Conservation (phyloP, 192 early-diverging fungal species). For the Coemansia sp. region DNA sequence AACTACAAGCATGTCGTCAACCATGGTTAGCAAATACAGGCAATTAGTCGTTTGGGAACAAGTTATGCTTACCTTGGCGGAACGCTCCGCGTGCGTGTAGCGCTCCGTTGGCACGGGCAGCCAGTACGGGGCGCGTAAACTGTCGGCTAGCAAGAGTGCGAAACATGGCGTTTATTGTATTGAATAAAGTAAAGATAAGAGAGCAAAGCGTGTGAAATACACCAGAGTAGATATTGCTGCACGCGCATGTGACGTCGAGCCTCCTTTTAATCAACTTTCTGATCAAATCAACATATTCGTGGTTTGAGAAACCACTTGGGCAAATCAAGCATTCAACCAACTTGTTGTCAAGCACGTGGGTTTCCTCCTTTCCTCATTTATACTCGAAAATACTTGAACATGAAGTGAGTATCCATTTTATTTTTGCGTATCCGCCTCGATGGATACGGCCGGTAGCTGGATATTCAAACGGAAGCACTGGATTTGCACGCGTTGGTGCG, state of each 20-base stretch:
- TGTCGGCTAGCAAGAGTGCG: slow-evolving; percentile 13
- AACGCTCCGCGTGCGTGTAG: slow-evolving; percentile 11
- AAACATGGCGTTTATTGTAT: slow-evolving; percentile 22
- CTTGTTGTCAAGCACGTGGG: background rate
- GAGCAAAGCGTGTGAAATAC: background rate
- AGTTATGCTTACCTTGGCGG: slow-evolving; percentile 31
- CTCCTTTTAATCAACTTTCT: background rate
- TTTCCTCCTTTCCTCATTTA: slow-evolving; percentile 8
- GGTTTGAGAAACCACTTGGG: background rate
- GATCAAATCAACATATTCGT: slow-evolving; percentile 1
- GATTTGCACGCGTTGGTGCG: no score
- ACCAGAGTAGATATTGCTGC: background rate
- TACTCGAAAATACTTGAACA: background rate
- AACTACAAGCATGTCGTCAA: slow-evolving; percentile 20
- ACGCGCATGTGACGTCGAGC: slow-evolving; percentile 11
- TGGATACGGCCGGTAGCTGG: background rate
- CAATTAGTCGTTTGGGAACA: background rate
- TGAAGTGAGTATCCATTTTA: slow-evolving; percentile 25
- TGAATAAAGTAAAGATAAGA: slow-evolving; percentile 1
- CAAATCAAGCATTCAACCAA: background rate
- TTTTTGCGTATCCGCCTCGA: background rate
- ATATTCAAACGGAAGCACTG: no score
- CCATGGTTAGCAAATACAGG: slow-evolving; percentile 2
- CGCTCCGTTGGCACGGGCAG: background rate
- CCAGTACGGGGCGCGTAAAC: slow-evolving; percentile 1